Evolutionary conservation across 371 early-diverging fungal genomes (phyloP).

Genomic region (Edhazardia aedis): DNA sequence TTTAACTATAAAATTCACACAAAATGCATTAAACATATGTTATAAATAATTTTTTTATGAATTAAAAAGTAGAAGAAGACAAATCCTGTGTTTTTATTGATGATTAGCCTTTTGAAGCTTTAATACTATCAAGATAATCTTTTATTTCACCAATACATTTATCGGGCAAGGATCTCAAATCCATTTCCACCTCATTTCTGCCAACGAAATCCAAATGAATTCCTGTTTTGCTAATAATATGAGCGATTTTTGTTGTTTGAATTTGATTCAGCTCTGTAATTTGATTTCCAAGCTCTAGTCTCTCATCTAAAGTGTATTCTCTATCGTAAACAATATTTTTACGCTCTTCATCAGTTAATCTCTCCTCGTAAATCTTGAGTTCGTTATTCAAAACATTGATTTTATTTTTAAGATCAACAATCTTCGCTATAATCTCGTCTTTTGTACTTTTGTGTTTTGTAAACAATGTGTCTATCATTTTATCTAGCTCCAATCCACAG

Average conservation of each 20-base stretch:
- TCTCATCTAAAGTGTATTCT: slow-evolving; percentile 17
- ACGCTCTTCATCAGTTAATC: slow-evolving; percentile 2
- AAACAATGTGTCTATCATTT: slow-evolving; percentile 17
- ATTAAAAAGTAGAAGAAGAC: too few relatives aligned
- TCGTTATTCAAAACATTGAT: slow-evolving; percentile 29
- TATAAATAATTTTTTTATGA: too few relatives aligned
- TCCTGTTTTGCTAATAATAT: slow-evolving; percentile 17
- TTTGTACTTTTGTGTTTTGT: slow-evolving; percentile 10
- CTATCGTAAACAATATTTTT: neutral
- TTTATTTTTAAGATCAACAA: slow-evolving; percentile 33
- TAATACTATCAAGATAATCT: too few relatives aligned
- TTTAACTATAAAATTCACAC: too few relatives aligned
- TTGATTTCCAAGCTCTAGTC: slow-evolving; percentile 19
- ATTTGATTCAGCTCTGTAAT: slow-evolving; percentile 15
- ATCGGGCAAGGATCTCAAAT: slow-evolving; percentile 28
- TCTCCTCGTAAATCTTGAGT: slow-evolving; percentile 26
- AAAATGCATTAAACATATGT: too few relatives aligned
- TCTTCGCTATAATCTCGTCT: slow-evolving; percentile 11
- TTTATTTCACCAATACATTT: slow-evolving; percentile 30
- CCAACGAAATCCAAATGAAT: slow-evolving; percentile 18
- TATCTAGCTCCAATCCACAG: slow-evolving; percentile 34
- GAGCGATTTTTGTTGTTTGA: slow-evolving; percentile 18
- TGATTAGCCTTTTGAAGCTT: too few relatives aligned
- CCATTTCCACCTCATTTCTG: slow-evolving; percentile 36
- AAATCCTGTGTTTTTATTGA: too few relatives aligned